Percentiles rank a stretch among this genome's conserved stretches.
Conservation (phyloP, 768 basidiomycete genomes). For the Arthromyces matolae region DNA sequence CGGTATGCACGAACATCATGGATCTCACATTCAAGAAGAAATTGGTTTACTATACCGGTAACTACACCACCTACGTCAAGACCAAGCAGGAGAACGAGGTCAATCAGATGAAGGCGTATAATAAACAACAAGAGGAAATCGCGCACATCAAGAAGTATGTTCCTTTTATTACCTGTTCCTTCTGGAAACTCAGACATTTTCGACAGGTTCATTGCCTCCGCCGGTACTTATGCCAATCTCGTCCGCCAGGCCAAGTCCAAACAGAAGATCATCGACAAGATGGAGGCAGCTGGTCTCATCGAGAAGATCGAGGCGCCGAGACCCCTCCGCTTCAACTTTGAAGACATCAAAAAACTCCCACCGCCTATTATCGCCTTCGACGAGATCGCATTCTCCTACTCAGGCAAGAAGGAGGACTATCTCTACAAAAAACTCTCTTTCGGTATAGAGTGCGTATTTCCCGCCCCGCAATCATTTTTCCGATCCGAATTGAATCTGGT, state of each 20-base stretch:
- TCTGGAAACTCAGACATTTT: neutral
- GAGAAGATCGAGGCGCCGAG: constrained; percentile 81
- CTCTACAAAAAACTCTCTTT: constrained; percentile 89
- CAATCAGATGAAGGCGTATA: constrained; percentile 99
- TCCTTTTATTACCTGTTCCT: neutral
- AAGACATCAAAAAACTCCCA: constrained; percentile 88
- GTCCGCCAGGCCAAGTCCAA: constrained; percentile 99
- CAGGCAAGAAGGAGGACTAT: constrained; percentile 82
- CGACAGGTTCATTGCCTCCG: constrained; percentile 91
- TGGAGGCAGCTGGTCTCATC: constrained; percentile 97
- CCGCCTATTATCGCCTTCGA: constrained; percentile 97
- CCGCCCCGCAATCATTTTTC: no score
- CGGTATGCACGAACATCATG: constrained; percentile 97
- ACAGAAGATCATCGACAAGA: constrained; percentile 99
- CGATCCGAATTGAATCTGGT: no score
- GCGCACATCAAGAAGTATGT: constrained; percentile 94
- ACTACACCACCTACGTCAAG: constrained; percentile 95
- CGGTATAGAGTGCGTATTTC: constrained; percentile 82
- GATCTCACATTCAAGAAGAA: constrained; percentile 92
- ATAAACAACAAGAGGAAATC: constrained; percentile 98
- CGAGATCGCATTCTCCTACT: constrained; percentile 93
- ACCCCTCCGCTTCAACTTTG: constrained; percentile 90
- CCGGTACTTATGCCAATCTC: constrained; percentile 98
- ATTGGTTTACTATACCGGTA: constrained; percentile 91
- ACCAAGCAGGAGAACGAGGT: constrained; percentile 97